Conservation (phyloP, 2,329 filamentous ascomycete genomes). For the Curvularia verruculosa region DNA sequence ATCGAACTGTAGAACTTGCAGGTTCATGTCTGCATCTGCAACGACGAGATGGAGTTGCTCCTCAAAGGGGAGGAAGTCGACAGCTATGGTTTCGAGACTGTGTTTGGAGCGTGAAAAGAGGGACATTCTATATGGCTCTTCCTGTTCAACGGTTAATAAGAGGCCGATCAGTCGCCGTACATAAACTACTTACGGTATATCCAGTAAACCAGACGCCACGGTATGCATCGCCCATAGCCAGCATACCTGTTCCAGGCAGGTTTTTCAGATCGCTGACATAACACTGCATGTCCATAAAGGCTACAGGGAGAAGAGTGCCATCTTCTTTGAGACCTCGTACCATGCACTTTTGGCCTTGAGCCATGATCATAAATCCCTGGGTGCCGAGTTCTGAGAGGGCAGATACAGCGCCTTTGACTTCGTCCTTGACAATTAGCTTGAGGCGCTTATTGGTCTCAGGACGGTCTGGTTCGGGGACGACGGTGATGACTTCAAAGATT, state of each 20-base stretch:
- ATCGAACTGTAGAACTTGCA: conserved; percentile 92
- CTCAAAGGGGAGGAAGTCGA: conserved; percentile 87
- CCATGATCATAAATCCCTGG: conserved; percentile 85
- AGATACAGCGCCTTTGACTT: conserved; percentile 90
- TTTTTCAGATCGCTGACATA: conserved; percentile 88
- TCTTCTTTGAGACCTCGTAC: conserved; percentile 95
- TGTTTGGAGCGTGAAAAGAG: conserved; percentile 87
- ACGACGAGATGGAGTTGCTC: conserved; percentile 82
- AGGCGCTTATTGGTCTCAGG: conserved; percentile 86
- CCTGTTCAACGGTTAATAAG: conserved; percentile 51
- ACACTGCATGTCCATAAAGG: conserved; percentile 97
- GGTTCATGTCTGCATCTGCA: conserved; percentile 80
- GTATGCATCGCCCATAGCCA: conserved; percentile 85
- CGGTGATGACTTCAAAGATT: conserved; percentile 88
- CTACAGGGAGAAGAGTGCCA: conserved; percentile 86
- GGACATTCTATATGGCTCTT: conserved; percentile 95
- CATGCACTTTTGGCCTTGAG: conserved; percentile 97
- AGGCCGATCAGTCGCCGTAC: no score
- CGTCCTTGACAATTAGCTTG: conserved; percentile 85
- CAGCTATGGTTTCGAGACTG: conserved; percentile 76
- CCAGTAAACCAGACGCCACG: conserved; percentile 97
- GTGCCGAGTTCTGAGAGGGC: conserved; percentile 83
- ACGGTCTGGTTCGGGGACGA: conserved; percentile 84
- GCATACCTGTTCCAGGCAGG: conserved; percentile 81
- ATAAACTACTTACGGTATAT: conserved; percentile 67